Evolutionary conservation across 495 filamentous ascomycete genomes (phyloP).

Genomic region (Neurospora pannonica): DNA sequence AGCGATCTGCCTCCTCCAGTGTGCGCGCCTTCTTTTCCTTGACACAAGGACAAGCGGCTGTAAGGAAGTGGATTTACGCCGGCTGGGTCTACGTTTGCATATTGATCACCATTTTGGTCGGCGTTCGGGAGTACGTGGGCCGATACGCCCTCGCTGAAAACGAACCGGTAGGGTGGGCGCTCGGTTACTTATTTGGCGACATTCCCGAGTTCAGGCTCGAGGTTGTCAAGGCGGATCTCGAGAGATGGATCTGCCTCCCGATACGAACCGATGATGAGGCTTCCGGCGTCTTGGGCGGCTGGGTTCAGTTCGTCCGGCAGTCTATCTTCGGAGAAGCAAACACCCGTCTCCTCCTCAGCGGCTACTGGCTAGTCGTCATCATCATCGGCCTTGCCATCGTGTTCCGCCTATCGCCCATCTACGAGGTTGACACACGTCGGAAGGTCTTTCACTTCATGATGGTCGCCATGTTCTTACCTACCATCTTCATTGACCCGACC

Average conservation of each 20-base stretch:
- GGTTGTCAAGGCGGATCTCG: slow-evolving; percentile 54
- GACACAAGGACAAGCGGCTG: slow-evolving; percentile 63
- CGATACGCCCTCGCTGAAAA: slow-evolving; percentile 54
- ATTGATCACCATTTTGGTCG: slow-evolving; percentile 53
- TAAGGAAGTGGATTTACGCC: slow-evolving; percentile 78
- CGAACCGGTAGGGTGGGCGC: slow-evolving; percentile 87
- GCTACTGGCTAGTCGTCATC: slow-evolving; percentile 63
- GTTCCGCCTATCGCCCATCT: slow-evolving; percentile 56
- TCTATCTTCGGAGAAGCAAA: slow-evolving; percentile 62
- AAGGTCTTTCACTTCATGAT: slow-evolving; percentile 99
- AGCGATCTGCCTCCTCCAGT: slow-evolving; percentile 54
- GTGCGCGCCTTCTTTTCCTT: slow-evolving; percentile 69
- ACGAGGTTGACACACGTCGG: slow-evolving; percentile 88
- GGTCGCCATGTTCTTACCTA: slow-evolving; percentile 86
- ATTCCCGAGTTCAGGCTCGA: slow-evolving; percentile 55
- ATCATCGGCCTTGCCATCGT: slow-evolving; percentile 62
- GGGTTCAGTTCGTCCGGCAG: slow-evolving; percentile 49
- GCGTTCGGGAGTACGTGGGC: slow-evolving; percentile 59
- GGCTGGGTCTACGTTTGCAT: slow-evolving; percentile 63
- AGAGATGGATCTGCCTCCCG: slow-evolving; percentile 69
- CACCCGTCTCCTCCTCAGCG: slow-evolving; percentile 65
- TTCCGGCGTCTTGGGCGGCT: slow-evolving; percentile 39
- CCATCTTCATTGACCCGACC: slow-evolving; percentile 73
- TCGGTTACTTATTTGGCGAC: slow-evolving; percentile 84
- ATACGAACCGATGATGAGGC: slow-evolving; percentile 23